Percentiles rank a stretch among this genome's conserved stretches.
These are phyloP conservation scores for Alternaria sp. DNA, from an alignment of 2,329 filamentous ascomycete species.

Conservation along the genomic window DNA sequence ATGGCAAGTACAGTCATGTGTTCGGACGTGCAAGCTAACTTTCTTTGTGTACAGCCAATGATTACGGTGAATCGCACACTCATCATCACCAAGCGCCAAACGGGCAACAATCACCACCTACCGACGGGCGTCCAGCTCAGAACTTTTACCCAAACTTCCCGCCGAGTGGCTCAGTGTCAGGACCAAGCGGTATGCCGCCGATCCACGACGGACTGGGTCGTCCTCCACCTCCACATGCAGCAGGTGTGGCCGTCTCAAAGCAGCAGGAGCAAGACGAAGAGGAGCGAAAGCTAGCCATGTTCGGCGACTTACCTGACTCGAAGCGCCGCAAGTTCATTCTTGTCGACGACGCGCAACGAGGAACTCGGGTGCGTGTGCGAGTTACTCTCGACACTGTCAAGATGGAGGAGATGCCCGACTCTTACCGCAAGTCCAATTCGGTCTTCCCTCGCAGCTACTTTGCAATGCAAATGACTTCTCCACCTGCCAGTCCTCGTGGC, in stretches of 20 bases:
- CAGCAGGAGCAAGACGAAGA: conserved; percentile 64
- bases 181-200: conserved; percentile 68
- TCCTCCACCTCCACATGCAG: conserved; percentile 54
- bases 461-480: conserved; percentile 89
- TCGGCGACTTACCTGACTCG: conserved; percentile 85
- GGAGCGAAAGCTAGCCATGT: conserved; percentile 73
- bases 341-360: conserved; percentile 82
- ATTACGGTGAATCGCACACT: conserved; percentile 67
- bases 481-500: conserved; percentile 77
- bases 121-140: conserved; percentile 76
- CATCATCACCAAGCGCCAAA: conserved; percentile 72
- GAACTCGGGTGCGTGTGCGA: conserved; percentile 82
- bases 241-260: conserved; percentile 55
- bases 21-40: conserved; percentile 55
- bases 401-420: conserved; percentile 95
- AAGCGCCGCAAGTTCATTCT: conserved; percentile 97
- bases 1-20: conserved; percentile 30
- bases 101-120: conserved; percentile 62
- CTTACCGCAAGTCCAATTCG: conserved; percentile 87
- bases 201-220: conserved; percentile 67
- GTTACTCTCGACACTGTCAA: conserved; percentile 93
- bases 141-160: conserved; percentile 79
- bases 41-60: conserved; percentile 63
- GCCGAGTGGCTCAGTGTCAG: conserved; percentile 62
- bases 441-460: conserved; percentile 94